Evolutionary conservation across 805 yeast genomes (phyloP).

Genomic region (Candida methanosorbosa): DNA sequence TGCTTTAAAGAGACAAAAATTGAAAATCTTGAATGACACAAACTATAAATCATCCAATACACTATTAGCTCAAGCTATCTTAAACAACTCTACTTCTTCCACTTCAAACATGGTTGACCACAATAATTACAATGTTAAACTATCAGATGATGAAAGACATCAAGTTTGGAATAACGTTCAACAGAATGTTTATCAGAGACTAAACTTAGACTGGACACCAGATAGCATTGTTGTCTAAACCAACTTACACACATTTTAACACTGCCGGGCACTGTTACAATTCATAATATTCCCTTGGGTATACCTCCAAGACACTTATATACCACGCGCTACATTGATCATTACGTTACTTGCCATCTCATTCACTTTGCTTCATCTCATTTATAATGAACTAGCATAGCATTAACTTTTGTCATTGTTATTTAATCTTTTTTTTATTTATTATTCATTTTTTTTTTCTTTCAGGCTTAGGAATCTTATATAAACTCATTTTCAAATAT

Average conservation of each 20-base stretch:
- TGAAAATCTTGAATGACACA: slow-evolving; percentile 11
- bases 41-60: slow-evolving; percentile 1
- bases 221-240: slow-evolving; percentile 15
- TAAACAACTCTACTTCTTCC: slow-evolving; percentile 14
- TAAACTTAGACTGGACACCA: slow-evolving; percentile 55
- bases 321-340: no score
- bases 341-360: no score
- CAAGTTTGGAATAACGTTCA: slow-evolving; percentile 60
- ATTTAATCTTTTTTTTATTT: neutral
- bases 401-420: no score
- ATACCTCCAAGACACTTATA: no score
- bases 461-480: no score
- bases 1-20: slow-evolving; percentile 34
- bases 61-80: slow-evolving; percentile 23
- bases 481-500: no score
- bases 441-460: neutral
- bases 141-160: slow-evolving; percentile 50
- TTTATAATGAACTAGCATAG: no score
- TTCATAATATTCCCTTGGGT: no score
- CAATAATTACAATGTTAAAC: slow-evolving; percentile 13
- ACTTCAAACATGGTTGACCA: neutral
- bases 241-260: no score
- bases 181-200: slow-evolving; percentile 42
- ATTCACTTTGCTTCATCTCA: no score
- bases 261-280: no score